These are phyloP conservation scores for Hericium rajendrae DNA, from an alignment of 768 basidiomycete species.

Conservation along the genomic window DNA sequence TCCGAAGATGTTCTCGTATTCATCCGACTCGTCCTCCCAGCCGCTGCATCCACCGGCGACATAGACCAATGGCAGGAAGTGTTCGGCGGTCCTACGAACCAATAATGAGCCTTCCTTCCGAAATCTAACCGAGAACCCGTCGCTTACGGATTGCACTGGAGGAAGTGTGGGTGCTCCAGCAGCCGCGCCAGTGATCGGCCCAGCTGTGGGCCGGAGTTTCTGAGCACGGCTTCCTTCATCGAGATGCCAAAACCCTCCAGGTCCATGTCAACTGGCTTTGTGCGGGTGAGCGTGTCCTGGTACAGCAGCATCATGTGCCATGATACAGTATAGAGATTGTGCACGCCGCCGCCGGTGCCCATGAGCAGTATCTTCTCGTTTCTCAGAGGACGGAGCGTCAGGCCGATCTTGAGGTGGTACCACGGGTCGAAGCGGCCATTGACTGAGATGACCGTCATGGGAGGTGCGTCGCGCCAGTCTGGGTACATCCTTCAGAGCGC, in stretches of 20 bases:
- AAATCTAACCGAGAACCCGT: background rate
- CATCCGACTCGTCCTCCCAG: slow-evolving; percentile 1
- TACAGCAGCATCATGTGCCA: slow-evolving; percentile 4
- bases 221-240: slow-evolving; percentile 2
- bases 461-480: background rate
- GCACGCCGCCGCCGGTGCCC: slow-evolving; percentile 3
- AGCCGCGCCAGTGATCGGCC: slow-evolving; percentile 1
- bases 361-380: slow-evolving; percentile 4
- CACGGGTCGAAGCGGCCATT: slow-evolving; percentile 6
- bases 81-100: background rate
- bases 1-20: slow-evolving; percentile 1
- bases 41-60: slow-evolving; percentile 3
- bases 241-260: slow-evolving; percentile 1
- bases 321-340: slow-evolving; percentile 3
- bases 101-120: background rate
- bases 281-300: slow-evolving; percentile 4
- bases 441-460: slow-evolving; percentile 5
- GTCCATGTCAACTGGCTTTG: slow-evolving; percentile 1
- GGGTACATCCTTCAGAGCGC: slow-evolving; percentile 3
- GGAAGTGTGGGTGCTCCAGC: slow-evolving; percentile 4
- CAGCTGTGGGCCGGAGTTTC: slow-evolving; percentile 2
- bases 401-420: slow-evolving; percentile 2
- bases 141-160: slow-evolving; percentile 4
- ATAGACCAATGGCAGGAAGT: slow-evolving; percentile 5
- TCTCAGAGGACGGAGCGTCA: slow-evolving; percentile 1